A percentile compares a stretch with the other conserved stretches of the same genome.
These are phyloP conservation scores for Tinospora cordifolia DNA, from an alignment of 164 flowering plant species.

Conservation along the genomic window DNA sequence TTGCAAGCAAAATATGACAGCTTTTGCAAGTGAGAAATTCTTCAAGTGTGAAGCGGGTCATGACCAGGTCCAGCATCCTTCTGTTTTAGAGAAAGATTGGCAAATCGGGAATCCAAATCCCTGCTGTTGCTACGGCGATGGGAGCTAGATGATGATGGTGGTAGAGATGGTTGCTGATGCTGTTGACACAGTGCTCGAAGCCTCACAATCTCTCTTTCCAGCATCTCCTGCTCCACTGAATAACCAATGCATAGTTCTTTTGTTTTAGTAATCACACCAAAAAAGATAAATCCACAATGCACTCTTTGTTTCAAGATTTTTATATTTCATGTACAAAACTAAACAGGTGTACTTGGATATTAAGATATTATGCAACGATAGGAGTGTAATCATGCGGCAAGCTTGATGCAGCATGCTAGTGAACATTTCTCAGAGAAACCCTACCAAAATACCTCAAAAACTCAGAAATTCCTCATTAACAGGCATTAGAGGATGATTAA, in stretches of 20 bases:
- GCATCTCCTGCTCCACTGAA: constrained; percentile 91
- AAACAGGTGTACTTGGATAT: too few relatives aligned
- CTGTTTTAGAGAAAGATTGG: constrained; percentile 61
- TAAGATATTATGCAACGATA: too few relatives aligned
- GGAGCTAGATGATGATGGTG: constrained; percentile 27
- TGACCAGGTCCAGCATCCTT: constrained; percentile 41
- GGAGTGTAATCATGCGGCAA: too few relatives aligned
- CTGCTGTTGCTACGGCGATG: constrained; percentile 60
- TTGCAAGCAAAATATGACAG: not conserved
- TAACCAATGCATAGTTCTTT: not conserved
- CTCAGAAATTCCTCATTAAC: too few relatives aligned
- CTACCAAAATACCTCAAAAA: too few relatives aligned
- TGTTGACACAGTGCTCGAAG: constrained; percentile 45
- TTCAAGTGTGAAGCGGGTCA: constrained; percentile 46
- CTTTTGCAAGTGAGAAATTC: not conserved
- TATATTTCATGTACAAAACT: not conserved
- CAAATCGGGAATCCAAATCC: constrained; percentile 75
- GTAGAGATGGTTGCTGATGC: constrained; percentile 28
- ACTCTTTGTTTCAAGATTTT: not conserved
- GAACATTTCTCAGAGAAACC: too few relatives aligned
- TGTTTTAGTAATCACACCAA: not conserved
- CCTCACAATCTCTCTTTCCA: constrained; percentile 85
- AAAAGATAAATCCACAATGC: too few relatives aligned
- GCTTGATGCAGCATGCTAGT: too few relatives aligned
- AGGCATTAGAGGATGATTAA: too few relatives aligned